Evolutionary conservation across 129 eudicot genomes (phyloP), one percentile per base, ranked within the genome.

Genomic region (Kitagawia praeruptora): DNA sequence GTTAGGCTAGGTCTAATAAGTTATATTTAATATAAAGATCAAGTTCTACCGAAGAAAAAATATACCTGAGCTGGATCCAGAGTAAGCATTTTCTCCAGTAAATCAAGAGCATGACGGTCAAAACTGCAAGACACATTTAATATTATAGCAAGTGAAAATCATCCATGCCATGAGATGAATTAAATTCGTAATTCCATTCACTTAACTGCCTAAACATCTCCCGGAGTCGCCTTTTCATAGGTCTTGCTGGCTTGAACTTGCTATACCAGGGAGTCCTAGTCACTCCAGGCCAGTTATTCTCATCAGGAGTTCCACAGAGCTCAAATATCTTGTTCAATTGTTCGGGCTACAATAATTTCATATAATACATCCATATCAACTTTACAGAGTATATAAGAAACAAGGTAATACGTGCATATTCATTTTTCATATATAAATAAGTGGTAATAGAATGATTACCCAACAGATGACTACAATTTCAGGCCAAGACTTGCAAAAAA

Each of bases 271-370:
- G 94, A 72, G 87, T 80, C 81, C 83, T 95, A 75, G 99, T 87
- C 75, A 95, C 99, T 45, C 97, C 97, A 79, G 99, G 99, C 97
- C 99, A 95, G 58, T 82, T 89, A 45, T 75, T 79, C 87, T 95
- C 99, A 80, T 95, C 97, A 53, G 97, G 99, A 45, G 92, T 83
- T 70, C 99, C 96, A 90, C 99, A 95, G 75, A 95, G 94, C 84
- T 95, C 97, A 73, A 81, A 95, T 75, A 95, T 92, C 85, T 90
- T 95, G 81, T 80, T 92, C 81, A 92, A 80, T 85, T 95, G 99
- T 84, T 95, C 99, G 13, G 97, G 96, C 99, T 95, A 81, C 75
- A 75, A 70, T 27, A 70, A 46, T n/a, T 74, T 41, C 39, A 27
- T 15, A 14, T 4, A 75, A 46, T 6, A 12, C 7, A 0, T 75